Evolutionary conservation across 306 rosid species (phyloP).

Genomic region (Quercus alba): DNA sequence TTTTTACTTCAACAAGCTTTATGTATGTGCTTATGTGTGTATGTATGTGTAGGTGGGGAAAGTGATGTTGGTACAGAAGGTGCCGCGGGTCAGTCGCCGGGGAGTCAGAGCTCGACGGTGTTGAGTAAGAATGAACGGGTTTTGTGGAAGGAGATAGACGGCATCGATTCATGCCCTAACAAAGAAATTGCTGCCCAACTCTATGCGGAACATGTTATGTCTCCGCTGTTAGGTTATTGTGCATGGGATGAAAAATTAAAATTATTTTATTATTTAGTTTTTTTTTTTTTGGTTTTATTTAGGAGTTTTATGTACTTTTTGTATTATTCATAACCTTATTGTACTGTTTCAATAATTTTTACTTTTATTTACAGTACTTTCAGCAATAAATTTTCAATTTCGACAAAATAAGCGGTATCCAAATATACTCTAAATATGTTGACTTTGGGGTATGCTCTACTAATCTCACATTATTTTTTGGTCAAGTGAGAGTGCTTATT

Average conservation of each 20-base stretch:
- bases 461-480: background rate
- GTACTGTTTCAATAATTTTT: too few species aligned
- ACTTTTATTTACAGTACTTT: too few species aligned
- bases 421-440: slow-evolving; percentile 18
- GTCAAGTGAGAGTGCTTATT: background rate
- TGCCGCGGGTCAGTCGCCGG: slow-evolving; percentile 30
- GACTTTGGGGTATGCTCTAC: slow-evolving; percentile 64
- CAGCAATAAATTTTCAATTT: too few species aligned
- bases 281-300: too few species aligned
- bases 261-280: too few species aligned
- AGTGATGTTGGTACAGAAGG: slow-evolving; percentile 77
- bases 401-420: too few species aligned
- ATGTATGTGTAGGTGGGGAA: slow-evolving; percentile 57
- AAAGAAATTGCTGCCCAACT: slow-evolving; percentile 47
- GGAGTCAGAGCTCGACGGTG: slow-evolving; percentile 35
- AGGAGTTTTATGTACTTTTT: too few species aligned
- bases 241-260: too few species aligned
- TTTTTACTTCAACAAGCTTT: background rate
- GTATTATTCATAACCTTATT: fast-evolving
- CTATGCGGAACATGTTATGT: slow-evolving; percentile 60
- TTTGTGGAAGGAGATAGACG: slow-evolving; percentile 65
- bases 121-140: slow-evolving; percentile 51
- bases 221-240: slow-evolving; percentile 65
- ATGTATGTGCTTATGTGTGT: background rate
- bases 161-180: slow-evolving; percentile 44